Base-by-base conservation (phyloP, 192 early-diverging fungal genomes). In the Cladochytrium replicatum region DNA sequence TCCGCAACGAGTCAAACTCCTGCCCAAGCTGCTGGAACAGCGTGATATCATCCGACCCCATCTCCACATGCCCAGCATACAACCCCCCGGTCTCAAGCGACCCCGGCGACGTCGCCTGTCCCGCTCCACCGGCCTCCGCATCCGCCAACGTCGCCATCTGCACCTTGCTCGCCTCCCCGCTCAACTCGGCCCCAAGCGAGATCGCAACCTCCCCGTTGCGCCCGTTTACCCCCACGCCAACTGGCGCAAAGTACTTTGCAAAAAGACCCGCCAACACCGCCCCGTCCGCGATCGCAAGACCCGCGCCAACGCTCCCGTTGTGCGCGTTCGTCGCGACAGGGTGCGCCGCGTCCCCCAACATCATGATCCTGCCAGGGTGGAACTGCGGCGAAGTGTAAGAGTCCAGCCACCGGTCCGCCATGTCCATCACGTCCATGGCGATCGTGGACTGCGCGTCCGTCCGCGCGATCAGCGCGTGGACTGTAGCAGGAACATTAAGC, bases 301-400 rank as follows among this genome's bases (percentile, higher is more conserved):
- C 37, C 9, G 64, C 71, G 11, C 67, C 66, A 26, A 69, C 29
- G 27, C 41, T 49, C 30, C 74, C 74, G n/a, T n/a, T n/a, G 41
- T 64, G 60, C 22, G 74, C 66, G 27, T 64, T 58, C 3, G 60
- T 64, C 4, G 74, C 58, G 46, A 72, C 49, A 3, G 66, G 55
- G 57, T 76, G 74, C 2, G 74, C 74, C 13, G 74, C 69, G 54
- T 72, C 69, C 15, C 74, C 74, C 17, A 76, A 57, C 15, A 73
- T 54, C 2, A 76, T 49, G 1, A 76, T 61, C 31, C 74, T 60
- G n/a, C 74, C 74, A 11, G 66, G 65, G 47, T 75, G 72, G 38
- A 66, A 57, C n/a, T 58, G 54, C 7, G 72, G 65, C 11, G 56
- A 38, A 28, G 68, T 66, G 46, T 60, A 67, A 9, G 61, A 64